Evolutionary conservation across 2,329 filamentous ascomycete genomes (phyloP), one percentile per base, ranked within the genome.

Genomic region (Aspergillus bombycis): DNA sequence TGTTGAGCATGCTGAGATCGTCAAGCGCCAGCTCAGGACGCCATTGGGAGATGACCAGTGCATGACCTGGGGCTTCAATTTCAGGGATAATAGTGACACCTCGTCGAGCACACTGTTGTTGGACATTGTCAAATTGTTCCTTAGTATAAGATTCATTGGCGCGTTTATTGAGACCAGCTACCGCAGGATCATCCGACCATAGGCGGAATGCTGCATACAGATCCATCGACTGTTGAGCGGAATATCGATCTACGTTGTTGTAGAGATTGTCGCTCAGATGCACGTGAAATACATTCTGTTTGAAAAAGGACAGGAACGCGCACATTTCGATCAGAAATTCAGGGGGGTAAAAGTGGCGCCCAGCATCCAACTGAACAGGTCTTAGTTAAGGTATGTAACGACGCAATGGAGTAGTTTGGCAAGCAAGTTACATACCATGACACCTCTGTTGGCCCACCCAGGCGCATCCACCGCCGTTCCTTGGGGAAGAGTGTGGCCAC

Each of bases 51-150:
- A 87, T 83, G 9, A 82, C 80, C 1, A 87, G 72, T 0, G 84
- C 81, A 62, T 88, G 85, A 0, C 85, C 85, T 0, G 85, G 85
- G 0, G 84, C 79, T 70, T 88, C 85, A 32, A 87, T 84, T 69
- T 87, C 85, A 0, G 85, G 85, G 9, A 87, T 76, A 11, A 88
- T 74, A 2, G 85, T 86, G 2, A 88, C 83, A 3, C 85, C 85
- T 11, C 84, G 78, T 0, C 77, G 72, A 0, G 81, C 84, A 62
- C 85, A 87, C 41, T 76, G 71, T 0, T 70, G 68, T 65, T 87
- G 84, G 10, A 88, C 79, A 0, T 78, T 69, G 10, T 85, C 81
- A 65, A 85, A 85, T 26, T 83, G 78, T 0, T 75, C 70, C 19
- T 76, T 74, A 3, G 80, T 82, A 64, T 86, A 87, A 1, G 84